Conservation (phyloP, 768 basidiomycete species). For the Boletales sp. region DNA sequence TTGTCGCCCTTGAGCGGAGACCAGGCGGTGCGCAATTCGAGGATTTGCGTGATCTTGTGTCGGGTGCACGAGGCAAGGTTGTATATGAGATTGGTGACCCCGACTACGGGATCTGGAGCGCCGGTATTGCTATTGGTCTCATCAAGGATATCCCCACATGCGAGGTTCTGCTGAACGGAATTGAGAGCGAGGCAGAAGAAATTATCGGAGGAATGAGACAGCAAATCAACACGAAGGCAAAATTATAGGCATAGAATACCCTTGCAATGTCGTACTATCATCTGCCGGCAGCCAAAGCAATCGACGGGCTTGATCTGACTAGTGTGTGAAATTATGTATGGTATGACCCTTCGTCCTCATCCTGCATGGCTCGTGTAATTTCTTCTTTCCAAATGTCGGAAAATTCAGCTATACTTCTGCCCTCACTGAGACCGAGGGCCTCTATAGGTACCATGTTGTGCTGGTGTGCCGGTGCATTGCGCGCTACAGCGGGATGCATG, state of each 20-base stretch:
- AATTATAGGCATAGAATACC: slow-evolving; percentile 16
- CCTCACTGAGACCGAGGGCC: slow-evolving; percentile 74
- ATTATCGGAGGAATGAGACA: slow-evolving; percentile 50
- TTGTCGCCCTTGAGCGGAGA: slow-evolving; percentile 76
- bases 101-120: slow-evolving; percentile 85
- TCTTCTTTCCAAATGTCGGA: slow-evolving; percentile 60
- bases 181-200: slow-evolving; percentile 75
- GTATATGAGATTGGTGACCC: slow-evolving; percentile 85
- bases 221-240: slow-evolving; percentile 15
- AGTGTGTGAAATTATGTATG: not conserved
- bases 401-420: slow-evolving; percentile 70
- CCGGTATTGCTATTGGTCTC: slow-evolving; percentile 61
- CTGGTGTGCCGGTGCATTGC: slow-evolving; percentile 70
- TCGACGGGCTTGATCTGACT: not conserved
- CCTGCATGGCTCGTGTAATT: slow-evolving; percentile 35
- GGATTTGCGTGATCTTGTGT: slow-evolving; percentile 74
- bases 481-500: slow-evolving; percentile 62
- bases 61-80: slow-evolving; percentile 61
- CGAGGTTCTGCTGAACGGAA: slow-evolving; percentile 57
- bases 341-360: slow-evolving; percentile 5
- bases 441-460: slow-evolving; percentile 94
- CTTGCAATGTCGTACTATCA: not conserved
- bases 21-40: slow-evolving; percentile 87
- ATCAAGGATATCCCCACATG: slow-evolving; percentile 87
- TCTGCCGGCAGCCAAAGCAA: not conserved